Conservation (phyloP, 202 grass and related monocot genomes). For the Tripidium arundinaceum region DNA sequence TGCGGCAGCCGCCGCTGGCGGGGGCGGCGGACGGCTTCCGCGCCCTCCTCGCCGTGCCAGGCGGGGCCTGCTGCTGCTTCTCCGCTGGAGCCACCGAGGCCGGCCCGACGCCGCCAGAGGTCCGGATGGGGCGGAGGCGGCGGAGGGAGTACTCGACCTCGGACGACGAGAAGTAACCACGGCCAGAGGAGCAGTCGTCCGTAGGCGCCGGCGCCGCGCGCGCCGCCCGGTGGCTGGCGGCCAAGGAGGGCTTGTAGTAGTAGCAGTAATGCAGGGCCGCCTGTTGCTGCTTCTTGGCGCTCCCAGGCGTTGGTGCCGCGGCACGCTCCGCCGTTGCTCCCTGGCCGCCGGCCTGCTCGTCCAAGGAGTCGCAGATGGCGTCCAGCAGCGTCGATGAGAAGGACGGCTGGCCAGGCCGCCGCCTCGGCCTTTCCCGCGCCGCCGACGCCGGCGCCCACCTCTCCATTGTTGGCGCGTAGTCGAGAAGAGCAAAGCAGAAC, state of each 20-base stretch:
- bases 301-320: background rate
- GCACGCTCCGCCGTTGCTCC: background rate
- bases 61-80: background rate
- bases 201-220: constrained; percentile 14
- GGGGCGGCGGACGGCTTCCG: constrained; percentile 31
- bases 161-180: constrained; percentile 81
- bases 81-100: background rate
- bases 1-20: constrained; percentile 25
- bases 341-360: constrained; percentile 30
- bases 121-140: constrained; percentile 62
- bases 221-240: constrained; percentile 27
- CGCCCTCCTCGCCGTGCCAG: constrained; percentile 30
- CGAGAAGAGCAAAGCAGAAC: background rate
- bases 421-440: constrained; percentile 13
- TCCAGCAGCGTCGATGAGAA: constrained; percentile 95
- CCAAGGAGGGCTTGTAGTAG: constrained; percentile 37
- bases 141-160: constrained; percentile 53
- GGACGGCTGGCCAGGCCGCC: constrained; percentile 50
- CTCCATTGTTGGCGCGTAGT: no score
- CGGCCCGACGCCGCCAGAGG: background rate
- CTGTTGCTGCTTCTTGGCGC: constrained; percentile 25
- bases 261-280: constrained; percentile 23
- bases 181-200: constrained; percentile 46
- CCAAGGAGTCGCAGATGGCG: constrained; percentile 83
- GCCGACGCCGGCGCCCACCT: constrained; percentile 25